Conservation (phyloP, 1,284 basidiomycete species). For the Athelia psychrophila region DNA sequence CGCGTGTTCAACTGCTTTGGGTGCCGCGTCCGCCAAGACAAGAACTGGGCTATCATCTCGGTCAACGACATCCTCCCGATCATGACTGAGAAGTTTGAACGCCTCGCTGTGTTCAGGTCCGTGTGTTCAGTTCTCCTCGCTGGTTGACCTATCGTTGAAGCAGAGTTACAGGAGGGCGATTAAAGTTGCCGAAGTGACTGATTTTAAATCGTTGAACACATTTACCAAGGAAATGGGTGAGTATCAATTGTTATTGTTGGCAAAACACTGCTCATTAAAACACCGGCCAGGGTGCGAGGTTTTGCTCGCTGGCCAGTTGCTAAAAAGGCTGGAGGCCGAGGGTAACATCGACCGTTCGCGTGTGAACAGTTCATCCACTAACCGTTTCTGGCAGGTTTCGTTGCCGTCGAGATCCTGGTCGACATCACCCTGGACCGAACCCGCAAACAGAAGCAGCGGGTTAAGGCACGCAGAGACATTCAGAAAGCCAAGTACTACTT, state of each 20-base stretch:
- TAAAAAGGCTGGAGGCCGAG: constrained; percentile 68
- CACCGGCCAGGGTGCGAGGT: constrained; percentile 60
- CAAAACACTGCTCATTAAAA: too few species aligned
- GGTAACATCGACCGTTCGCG: constrained; percentile 33
- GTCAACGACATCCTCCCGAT: constrained; percentile 47
- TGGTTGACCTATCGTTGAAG: constrained; percentile 5
- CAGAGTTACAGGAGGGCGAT: constrained; percentile 63
- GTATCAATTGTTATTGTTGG: constrained; percentile 15
- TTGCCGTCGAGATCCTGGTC: constrained; percentile 46
- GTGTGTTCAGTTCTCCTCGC: constrained; percentile 8
- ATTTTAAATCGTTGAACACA: constrained; percentile 43
- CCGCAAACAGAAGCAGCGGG: constrained; percentile 40
- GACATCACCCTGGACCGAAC: constrained; percentile 38
- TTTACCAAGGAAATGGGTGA: constrained; percentile 62
- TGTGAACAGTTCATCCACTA: too few species aligned
- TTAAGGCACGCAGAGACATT: constrained; percentile 47
- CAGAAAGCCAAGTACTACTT: constrained; percentile 60
- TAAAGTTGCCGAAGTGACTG: constrained; percentile 58
- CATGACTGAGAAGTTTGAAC: constrained; percentile 60
- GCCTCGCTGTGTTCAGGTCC: constrained; percentile 68
- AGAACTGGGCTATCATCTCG: constrained; percentile 66
- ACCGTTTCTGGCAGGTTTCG: constrained; percentile 51
- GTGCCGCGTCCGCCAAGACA: constrained; percentile 61
- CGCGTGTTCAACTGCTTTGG: constrained; percentile 63
- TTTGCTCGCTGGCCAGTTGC: constrained; percentile 54